Conservation (phyloP, 495 filamentous ascomycete species). For the Hypoxylon fuscum region DNA sequence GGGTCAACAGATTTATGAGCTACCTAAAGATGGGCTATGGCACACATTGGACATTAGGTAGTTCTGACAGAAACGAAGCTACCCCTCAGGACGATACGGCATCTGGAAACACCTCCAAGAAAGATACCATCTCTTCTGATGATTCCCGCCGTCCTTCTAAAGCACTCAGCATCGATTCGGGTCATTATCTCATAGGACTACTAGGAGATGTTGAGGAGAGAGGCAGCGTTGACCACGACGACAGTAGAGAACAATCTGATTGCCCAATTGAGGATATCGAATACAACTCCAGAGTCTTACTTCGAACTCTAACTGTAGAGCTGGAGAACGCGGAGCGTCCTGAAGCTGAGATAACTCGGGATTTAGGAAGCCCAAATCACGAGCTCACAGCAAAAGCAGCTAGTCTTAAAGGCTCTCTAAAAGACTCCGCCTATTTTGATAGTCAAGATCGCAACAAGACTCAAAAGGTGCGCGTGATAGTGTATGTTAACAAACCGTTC, state of each 20-base stretch:
- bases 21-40: conserved; percentile 67
- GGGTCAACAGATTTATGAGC: conserved; percentile 55
- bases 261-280: conserved; percentile 38
- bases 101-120: conserved; percentile 2
- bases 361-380: conserved; percentile 54
- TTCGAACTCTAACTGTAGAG: conserved; percentile 62
- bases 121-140: conserved; percentile 4
- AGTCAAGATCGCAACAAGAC: conserved; percentile 61
- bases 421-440: conserved; percentile 45
- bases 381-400: conserved; percentile 33
- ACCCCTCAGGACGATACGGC: conserved; percentile 3
- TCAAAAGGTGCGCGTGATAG: conserved; percentile 72
- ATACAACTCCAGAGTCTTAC: conserved; percentile 51
- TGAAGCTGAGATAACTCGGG: conserved; percentile 51
- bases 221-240: conserved; percentile 22
- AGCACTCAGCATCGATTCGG: conserved; percentile 42
- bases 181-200: conserved; percentile 77
- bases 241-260: conserved; percentile 39
- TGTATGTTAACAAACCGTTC: conserved; percentile 82
- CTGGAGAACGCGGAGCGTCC: conserved; percentile 50
- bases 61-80: conserved; percentile 30
- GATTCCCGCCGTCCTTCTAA: conserved; percentile 8
- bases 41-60: conserved; percentile 60
- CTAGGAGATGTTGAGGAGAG: conserved; percentile 66
- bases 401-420: conserved; percentile 26